These are phyloP conservation scores for Globisporangium spiculum DNA, from an alignment of 352 stramenopile genomes.

Conservation along the genomic window DNA sequence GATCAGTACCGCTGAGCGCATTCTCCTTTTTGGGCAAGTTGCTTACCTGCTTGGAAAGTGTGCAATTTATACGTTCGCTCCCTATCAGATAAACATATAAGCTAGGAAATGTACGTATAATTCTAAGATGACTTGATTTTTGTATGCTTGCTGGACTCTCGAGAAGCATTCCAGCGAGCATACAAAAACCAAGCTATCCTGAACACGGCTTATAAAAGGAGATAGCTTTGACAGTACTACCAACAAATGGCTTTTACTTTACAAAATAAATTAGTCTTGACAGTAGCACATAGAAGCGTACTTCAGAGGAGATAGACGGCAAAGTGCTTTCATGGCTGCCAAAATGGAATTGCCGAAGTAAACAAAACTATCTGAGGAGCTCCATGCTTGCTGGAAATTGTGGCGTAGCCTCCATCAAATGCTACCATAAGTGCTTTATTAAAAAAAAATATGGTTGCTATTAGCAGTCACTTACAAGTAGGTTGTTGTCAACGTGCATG, in stretches of 20 bases:
- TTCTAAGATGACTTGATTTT: background rate
- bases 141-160: background rate
- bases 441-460: background rate
- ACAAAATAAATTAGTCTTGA: too few species aligned
- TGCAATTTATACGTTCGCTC: too few species aligned
- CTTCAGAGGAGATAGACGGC: background rate
- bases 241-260: too few species aligned
- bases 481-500: background rate
- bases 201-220: background rate
- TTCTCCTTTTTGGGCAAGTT: background rate
- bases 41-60: background rate
- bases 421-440: background rate
- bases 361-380: background rate
- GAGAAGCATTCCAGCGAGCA: background rate
- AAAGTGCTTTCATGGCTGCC: too few species aligned
- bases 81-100: too few species aligned
- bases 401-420: background rate
- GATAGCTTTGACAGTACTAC: background rate
- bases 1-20: slow-evolving; percentile 48
- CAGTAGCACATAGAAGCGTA: background rate
- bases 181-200: background rate
- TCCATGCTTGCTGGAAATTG: background rate
- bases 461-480: background rate
- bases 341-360: too few species aligned
- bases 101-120: too few species aligned